These are phyloP conservation scores for Phaseolus coccineus DNA, from an alignment of 331 rosid genomes.

Conservation along the genomic window DNA sequence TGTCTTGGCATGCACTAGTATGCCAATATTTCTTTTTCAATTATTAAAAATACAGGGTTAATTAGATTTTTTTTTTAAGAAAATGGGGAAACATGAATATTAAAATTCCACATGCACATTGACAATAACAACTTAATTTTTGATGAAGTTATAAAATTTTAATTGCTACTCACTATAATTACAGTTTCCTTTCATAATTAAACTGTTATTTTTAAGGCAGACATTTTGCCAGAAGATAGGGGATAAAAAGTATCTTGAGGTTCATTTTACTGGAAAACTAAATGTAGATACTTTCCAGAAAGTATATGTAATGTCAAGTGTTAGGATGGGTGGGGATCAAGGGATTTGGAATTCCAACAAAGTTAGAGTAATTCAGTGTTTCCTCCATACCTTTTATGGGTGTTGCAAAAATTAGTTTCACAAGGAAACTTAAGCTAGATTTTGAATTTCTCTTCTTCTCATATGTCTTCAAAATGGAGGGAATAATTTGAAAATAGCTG, in stretches of 20 bases:
- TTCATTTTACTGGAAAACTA: constrained; percentile 19
- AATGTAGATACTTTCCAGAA: constrained; percentile 9
- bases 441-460: constrained; percentile 1
- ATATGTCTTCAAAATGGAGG: constrained; percentile 13
- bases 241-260: neutral
- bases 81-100: neutral
- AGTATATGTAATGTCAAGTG: constrained; percentile 18
- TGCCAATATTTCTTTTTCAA: constrained; percentile 1
- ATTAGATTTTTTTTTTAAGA: neutral
- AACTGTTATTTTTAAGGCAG: constrained; percentile 26
- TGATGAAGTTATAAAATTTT: constrained; percentile 4
- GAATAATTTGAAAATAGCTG: neutral
- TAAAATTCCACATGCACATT: neutral
- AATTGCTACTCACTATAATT: neutral
- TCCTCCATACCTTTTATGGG: constrained; percentile 16
- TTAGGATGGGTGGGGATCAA: constrained; percentile 8
- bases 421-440: neutral
- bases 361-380: neutral
- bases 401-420: constrained; percentile 13
- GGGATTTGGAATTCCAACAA: constrained; percentile 11
- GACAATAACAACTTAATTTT: constrained; percentile 20
- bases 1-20: constrained; percentile 10
- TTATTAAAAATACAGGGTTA: neutral
- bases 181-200: neutral
- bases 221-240: constrained; percentile 12